Base-by-base conservation (phyloP, 2,329 filamentous ascomycete genomes). In the Atkinsonella hypoxylon region DNA sequence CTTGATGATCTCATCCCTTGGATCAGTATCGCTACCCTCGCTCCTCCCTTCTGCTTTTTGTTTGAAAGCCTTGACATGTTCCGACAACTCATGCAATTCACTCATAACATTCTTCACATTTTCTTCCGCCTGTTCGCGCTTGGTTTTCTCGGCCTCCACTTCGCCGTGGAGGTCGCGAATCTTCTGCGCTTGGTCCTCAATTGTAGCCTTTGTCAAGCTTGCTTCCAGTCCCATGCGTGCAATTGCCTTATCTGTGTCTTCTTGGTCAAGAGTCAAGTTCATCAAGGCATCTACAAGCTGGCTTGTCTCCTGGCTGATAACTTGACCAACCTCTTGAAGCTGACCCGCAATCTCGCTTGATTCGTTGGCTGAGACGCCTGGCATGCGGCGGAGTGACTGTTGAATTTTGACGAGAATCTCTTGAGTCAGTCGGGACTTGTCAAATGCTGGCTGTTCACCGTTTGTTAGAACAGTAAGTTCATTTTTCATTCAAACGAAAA, bases 311-410 rank as follows among this genome's bases (percentile, higher is more conserved):
- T 65, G 62, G 54, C 62, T 68, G 57, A 68, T 61, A 41, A 65
- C 60, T 50, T 64, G 65, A 0, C 66, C 65, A 4, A 68, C 63
- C 51, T 69, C 64, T 42, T 68, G 62, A 15, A 70, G 60, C 50
- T 65, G 62, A 4, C 54, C 39, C 32, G 62, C 59, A 30, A 70
- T 63, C 50, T 69, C 65, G 22, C 58, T 57, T 2, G 66, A 63
- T 22, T 69, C 64, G 22, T 57, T 56, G 36, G 62, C 56, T 0
- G 66, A 64, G 39, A 70, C 62, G 10, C 67, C 67, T 7, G 67
- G 66, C 63, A 70, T 68, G 41, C 66, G 64, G 4, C 66, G 65
- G n/a, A 70, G 61, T 2, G 62, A 63, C 4, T 65, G 67, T 51
- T 69, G 67, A 2, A 68, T 59, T 53, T 65, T 67, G 55, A 64